phyloP scores from a whole-genome alignment of 331 rosid genomes.

The Telfairia occidentalis region DNA sequence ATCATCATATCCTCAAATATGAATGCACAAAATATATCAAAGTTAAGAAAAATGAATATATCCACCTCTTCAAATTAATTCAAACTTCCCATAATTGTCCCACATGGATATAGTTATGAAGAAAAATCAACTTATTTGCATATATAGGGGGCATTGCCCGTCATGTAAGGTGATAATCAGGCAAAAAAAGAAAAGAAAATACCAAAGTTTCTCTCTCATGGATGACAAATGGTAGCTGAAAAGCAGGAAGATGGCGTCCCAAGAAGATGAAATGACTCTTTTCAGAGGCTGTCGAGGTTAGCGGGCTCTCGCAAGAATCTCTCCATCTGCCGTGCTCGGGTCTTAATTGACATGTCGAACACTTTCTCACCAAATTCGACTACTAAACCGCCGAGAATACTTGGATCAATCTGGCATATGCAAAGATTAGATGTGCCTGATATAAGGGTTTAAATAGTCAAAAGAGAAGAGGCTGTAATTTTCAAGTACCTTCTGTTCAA shows the following conservation, averaged over 20 bases:
- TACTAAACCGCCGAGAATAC: constrained; percentile 72
- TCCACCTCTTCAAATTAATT: background rate
- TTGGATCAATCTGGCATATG: constrained; percentile 58
- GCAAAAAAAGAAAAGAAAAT: constrained; percentile 1
- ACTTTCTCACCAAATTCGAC: constrained; percentile 65
- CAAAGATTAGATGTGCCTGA: constrained; percentile 12
- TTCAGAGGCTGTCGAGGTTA: constrained; percentile 34
- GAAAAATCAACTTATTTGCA: constrained; percentile 8
- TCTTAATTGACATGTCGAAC: constrained; percentile 83
- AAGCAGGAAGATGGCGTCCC: background rate
- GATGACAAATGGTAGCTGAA: background rate
- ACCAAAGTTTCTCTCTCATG: constrained; percentile 4
- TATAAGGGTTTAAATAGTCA: background rate
- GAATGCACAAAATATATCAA: background rate
- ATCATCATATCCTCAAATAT: background rate
- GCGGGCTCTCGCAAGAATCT: constrained; percentile 71
- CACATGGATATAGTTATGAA: background rate
- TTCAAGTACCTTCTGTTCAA: constrained; percentile 68
- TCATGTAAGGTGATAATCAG: background rate
- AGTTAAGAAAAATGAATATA: background rate
- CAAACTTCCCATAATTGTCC: background rate
- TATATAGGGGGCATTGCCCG: background rate
- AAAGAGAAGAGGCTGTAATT: background rate
- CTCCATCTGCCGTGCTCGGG: constrained; percentile 82
- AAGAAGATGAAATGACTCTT: constrained; percentile 3